Evolutionary conservation across 2,329 filamentous ascomycete genomes (phyloP).

Genomic region (Macrophomina phaseolina): DNA sequence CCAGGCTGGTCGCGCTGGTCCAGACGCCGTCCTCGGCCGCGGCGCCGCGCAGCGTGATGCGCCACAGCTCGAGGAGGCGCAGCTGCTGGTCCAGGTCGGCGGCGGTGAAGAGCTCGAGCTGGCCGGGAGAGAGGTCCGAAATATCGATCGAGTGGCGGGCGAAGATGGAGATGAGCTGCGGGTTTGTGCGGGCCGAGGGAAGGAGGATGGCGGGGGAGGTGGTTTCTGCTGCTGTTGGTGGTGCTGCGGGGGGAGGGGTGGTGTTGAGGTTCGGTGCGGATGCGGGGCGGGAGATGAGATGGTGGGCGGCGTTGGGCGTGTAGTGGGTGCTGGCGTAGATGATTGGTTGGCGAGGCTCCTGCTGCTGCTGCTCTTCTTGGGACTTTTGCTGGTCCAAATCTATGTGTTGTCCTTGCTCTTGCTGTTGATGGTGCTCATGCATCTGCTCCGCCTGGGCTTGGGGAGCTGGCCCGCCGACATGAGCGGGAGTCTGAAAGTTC

Average conservation of each 20-base stretch:
- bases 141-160: constrained; percentile 73
- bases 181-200: constrained; percentile 50
- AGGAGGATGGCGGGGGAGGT: not conserved
- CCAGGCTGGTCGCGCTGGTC: constrained; percentile 62
- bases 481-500: constrained; percentile 29
- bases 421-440: constrained; percentile 35
- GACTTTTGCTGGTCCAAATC: not conserved
- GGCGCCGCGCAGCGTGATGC: constrained; percentile 67
- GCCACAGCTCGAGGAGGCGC: constrained; percentile 83
- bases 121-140: constrained; percentile 70
- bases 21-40: constrained; percentile 62
- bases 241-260: constrained; percentile 27
- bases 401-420: constrained; percentile 28
- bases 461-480: constrained; percentile 26
- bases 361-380: not conserved
- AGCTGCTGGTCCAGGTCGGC: constrained; percentile 74
- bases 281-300: constrained; percentile 50
- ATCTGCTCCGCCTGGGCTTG: constrained; percentile 29
- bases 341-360: constrained; percentile 54
- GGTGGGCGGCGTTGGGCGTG: constrained; percentile 69
- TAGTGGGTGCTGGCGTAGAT: constrained; percentile 85
- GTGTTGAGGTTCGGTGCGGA: constrained; percentile 29
- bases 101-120: constrained; percentile 78
- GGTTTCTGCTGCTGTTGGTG: not conserved
- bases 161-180: constrained; percentile 58